Evolutionary conservation across 768 basidiomycete species (phyloP).

Genomic region (Serendipita vermifera): DNA sequence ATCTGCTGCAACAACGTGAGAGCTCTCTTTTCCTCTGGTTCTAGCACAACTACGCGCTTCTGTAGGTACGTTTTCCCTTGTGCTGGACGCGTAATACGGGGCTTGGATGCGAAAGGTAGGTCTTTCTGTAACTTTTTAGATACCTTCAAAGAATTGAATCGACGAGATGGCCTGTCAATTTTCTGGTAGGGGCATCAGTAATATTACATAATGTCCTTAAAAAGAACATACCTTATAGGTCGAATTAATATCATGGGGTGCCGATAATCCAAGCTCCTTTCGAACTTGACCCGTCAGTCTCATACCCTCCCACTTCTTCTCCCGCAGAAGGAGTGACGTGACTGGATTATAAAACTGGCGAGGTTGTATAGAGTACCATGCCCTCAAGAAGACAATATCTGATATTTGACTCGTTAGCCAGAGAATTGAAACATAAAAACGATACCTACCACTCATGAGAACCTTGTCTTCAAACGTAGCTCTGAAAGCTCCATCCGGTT

Average conservation of each 20-base stretch:
- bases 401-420: constrained; percentile 6
- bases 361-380: constrained; percentile 94
- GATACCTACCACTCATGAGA: constrained; percentile 73
- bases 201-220: neutral
- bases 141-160: constrained; percentile 83
- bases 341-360: constrained; percentile 95
- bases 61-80: constrained; percentile 72
- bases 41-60: constrained; percentile 88
- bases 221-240: constrained; percentile 49
- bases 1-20: constrained; percentile 88
- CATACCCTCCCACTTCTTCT: constrained; percentile 90
- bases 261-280: constrained; percentile 69
- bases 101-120: constrained; percentile 87
- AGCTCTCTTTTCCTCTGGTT: constrained; percentile 90
- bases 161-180: constrained; percentile 62
- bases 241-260: constrained; percentile 71
- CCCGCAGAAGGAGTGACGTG: constrained; percentile 71
- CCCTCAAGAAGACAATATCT: constrained; percentile 92
- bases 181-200: constrained; percentile 22
- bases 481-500: constrained; percentile 89
- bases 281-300: constrained; percentile 88
- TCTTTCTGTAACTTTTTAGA: constrained; percentile 82
- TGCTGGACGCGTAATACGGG: constrained; percentile 68
- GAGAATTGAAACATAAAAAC: constrained; percentile 6
- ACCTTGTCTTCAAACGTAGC: constrained; percentile 99